Evolutionary conservation across 2,329 filamentous ascomycete genomes (phyloP).

Genomic region (Fusarium drepaniforme): DNA sequence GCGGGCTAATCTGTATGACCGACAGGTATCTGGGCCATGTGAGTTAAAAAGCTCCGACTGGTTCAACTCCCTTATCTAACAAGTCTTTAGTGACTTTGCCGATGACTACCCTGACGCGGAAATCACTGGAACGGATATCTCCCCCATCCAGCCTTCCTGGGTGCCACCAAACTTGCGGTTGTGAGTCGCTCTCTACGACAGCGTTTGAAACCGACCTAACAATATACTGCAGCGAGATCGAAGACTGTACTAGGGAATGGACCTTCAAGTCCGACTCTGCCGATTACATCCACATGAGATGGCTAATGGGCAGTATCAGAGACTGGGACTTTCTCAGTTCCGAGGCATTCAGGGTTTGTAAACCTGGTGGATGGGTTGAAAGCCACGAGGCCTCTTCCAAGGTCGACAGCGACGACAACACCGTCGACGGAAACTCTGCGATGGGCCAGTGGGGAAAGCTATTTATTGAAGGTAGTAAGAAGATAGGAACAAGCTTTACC

Average conservation of each 20-base stretch:
- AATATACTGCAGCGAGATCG: constrained; percentile 19
- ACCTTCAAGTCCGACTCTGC: constrained; percentile 52
- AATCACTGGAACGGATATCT: constrained; percentile 66
- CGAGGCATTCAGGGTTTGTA: constrained; percentile 65
- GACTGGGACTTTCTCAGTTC: constrained; percentile 67
- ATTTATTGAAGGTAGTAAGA: constrained; percentile 47
- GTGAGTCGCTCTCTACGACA: neutral
- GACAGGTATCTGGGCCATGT: constrained; percentile 59
- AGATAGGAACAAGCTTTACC: constrained; percentile 46
- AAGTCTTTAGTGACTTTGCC: constrained; percentile 58
- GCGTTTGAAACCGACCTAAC: fast-evolving
- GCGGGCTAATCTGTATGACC: neutral
- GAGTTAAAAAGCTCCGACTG: too few species aligned
- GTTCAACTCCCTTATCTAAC: neutral
- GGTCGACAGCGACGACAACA: constrained; percentile 46
- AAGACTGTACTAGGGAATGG: constrained; percentile 50
- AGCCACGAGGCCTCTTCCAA: constrained; percentile 46
- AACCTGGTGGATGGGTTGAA: constrained; percentile 64
- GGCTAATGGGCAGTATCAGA: constrained; percentile 66
- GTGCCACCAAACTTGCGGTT: constrained; percentile 60
- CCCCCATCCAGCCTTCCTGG: constrained; percentile 67
- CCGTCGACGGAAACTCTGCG: constrained; percentile 41
- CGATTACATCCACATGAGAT: constrained; percentile 71
- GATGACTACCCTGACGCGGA: constrained; percentile 57
- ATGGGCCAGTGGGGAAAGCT: constrained; percentile 46